These are phyloP conservation scores for Hanseniaspora thailandica DNA, from an alignment of 805 yeast species.

Conservation along the genomic window DNA sequence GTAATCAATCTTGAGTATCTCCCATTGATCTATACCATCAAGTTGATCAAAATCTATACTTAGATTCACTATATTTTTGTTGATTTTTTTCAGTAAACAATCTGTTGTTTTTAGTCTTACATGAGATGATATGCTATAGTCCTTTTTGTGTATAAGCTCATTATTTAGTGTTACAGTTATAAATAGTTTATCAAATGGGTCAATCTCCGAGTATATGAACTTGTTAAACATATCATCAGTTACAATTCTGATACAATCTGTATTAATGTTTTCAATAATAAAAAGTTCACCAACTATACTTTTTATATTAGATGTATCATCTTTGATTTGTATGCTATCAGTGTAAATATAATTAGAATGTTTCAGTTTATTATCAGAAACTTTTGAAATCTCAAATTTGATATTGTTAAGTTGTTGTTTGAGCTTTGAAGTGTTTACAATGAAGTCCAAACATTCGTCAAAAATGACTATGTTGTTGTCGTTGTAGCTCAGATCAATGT, in stretches of 20 bases:
- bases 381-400: neutral
- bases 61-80: neutral
- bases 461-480: neutral
- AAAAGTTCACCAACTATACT: conserved; percentile 9
- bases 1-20: neutral
- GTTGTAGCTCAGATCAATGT: neutral
- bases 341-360: neutral
- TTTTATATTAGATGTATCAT: neutral
- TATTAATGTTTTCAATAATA: neutral
- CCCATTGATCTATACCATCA: neutral
- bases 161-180: conserved; percentile 1
- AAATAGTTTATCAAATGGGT: neutral
- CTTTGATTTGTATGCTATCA: neutral
- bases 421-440: neutral
- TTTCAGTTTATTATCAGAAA: neutral
- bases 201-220: neutral
- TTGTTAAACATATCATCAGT: conserved; percentile 11
- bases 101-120: conserved; percentile 3
- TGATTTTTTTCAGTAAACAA: conserved; percentile 7
- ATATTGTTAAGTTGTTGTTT: neutral
- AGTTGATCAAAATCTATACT: neutral
- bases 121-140: neutral
- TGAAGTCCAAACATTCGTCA: conserved; percentile 8
- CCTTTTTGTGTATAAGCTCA: neutral
- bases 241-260: neutral